Base-by-base conservation (phyloP, 2,329 filamentous ascomycete genomes). In the Stylonectria norvegica region DNA sequence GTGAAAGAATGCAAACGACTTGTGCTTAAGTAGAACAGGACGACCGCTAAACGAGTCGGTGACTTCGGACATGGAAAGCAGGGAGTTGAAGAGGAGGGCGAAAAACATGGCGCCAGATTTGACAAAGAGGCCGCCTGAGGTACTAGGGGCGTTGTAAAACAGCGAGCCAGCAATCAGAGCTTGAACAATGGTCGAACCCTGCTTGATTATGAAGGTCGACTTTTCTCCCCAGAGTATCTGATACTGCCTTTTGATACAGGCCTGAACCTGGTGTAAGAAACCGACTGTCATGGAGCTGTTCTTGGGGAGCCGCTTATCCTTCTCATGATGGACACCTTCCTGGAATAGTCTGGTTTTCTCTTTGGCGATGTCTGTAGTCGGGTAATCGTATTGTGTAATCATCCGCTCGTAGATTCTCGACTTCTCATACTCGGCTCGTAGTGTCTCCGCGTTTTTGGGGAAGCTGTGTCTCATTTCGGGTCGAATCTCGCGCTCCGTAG, bases 211-310 rank as follows among this genome's bases (percentile, higher is more conserved):
- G 27, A 84, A 78, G 0, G 78, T 81, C 0, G 75, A 68, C 49
- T 80, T 82, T 59, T 85, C 80, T 28, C 81, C 81, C 69, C 73
- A 77, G 2, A 85, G 53, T 19, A 85, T 79, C 49, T 83, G 78
- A 46, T 83, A 85, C 47, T 85, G 80, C 4, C 83, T 73, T 15
- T 58, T 61, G 11, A 83, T 59, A 39, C 75, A 77, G 2, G 77
- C 70, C 23, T 67, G 72, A 18, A 84, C 70, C 52, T 87, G 81
- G 2, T 64, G 60, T 0, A 55, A 10, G 47, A 83, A 79, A 16
- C 68, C 66, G 5, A 77, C 70, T 0, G 78, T 85, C 39, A 81
- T 60, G 0, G 79, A 71, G 5, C 78, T 83, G 22, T 61, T 67
- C 20, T 72, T 70, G 0, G 72, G 64, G 0, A 85, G 63, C 4